Conservation (phyloP, 1,139 yeast species). For the Candida tetrigidarum region DNA sequence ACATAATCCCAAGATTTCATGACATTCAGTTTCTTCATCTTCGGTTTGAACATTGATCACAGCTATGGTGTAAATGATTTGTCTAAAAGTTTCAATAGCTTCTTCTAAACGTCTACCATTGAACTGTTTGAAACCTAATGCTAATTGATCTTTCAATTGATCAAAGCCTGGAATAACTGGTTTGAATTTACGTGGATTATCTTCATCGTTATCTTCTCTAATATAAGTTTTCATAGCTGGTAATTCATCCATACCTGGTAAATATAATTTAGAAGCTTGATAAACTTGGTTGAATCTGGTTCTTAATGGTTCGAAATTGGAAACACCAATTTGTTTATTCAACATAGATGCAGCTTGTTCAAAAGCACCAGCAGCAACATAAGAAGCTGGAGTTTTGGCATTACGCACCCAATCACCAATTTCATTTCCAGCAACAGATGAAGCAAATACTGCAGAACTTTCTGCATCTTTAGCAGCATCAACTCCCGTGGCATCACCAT, state of each 20-base stretch:
- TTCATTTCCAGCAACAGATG: conserved; percentile 54
- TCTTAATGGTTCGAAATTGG: conserved; percentile 86
- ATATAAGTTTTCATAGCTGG: conserved; percentile 73
- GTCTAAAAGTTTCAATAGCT: conserved; percentile 81
- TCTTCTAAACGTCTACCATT: conserved; percentile 80
- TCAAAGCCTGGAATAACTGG: conserved; percentile 83
- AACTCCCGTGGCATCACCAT: too few relatives aligned
- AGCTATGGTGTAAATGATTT: conserved; percentile 75
- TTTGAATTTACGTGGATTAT: conserved; percentile 55
- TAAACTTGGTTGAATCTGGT: conserved; percentile 81
- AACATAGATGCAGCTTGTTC: conserved; percentile 94
- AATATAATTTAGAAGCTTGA: conserved; percentile 73
- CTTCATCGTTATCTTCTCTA: conserved; percentile 62
- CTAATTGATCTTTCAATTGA: conserved; percentile 63
- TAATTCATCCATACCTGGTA: conserved; percentile 72
- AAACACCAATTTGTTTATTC: conserved; percentile 86
- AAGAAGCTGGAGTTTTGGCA: conserved; percentile 89
- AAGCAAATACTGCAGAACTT: conserved; percentile 33
- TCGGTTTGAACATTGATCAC: conserved; percentile 72
- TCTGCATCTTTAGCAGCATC: conserved; percentile 25
- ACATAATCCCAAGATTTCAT: conserved; percentile 72
- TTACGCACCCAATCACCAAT: conserved; percentile 83
- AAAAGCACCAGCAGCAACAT: conserved; percentile 95
- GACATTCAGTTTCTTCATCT: conserved; percentile 78
- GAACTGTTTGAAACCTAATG: conserved; percentile 81